A percentile compares a stretch with the other conserved stretches of the same genome.
Evolutionary conservation across 345 rosid species (phyloP).

Genomic region (Hibiscus trionum): DNA sequence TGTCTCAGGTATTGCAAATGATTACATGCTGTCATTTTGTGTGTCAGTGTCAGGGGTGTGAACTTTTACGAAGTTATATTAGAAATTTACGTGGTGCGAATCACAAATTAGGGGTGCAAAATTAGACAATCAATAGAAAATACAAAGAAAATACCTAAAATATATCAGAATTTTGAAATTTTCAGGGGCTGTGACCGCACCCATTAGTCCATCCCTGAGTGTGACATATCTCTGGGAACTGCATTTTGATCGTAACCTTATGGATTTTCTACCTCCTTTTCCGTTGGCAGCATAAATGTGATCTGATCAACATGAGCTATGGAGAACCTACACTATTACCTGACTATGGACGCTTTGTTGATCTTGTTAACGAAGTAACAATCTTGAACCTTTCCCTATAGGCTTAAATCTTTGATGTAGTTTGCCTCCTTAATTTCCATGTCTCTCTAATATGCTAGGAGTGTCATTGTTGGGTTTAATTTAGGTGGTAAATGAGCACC

Average conservation of each 20-base stretch:
- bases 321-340: constrained; percentile 84
- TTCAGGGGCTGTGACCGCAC: no score
- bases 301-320: constrained; percentile 96
- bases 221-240: not conserved
- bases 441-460: constrained; percentile 13
- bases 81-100: no score
- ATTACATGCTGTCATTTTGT: not conserved
- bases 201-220: no score
- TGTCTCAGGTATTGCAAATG: not conserved
- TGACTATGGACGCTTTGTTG: constrained; percentile 95
- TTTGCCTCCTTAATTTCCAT: not conserved
- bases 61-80: no score
- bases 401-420: not conserved
- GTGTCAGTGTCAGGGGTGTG: not conserved
- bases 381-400: constrained; percentile 16
- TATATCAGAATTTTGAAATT: no score
- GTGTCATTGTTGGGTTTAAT: constrained; percentile 18
- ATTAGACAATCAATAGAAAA: no score
- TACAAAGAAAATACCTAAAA: no score
- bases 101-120: no score
- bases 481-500: constrained; percentile 87
- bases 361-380: constrained; percentile 84
- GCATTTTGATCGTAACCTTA: not conserved
- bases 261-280: not conserved
- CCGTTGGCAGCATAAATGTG: constrained; percentile 82